These are phyloP conservation scores for Globisporangium irregulare DNA, from an alignment of 352 stramenopile species.

Conservation along the genomic window DNA sequence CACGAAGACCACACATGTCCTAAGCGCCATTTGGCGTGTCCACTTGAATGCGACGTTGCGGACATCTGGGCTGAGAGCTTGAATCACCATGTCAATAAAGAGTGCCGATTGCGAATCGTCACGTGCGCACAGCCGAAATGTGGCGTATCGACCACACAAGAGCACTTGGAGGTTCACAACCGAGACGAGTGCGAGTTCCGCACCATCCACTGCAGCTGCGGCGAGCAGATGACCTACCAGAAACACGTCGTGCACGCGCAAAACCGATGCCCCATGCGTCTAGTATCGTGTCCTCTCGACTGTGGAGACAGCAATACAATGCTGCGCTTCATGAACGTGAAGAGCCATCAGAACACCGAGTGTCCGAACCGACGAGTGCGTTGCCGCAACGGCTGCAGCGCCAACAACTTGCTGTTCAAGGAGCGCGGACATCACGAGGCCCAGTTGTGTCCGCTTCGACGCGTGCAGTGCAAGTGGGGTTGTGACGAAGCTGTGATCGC, in stretches of 20 bases:
- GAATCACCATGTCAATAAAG: conserved; percentile 24
- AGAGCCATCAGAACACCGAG: conserved; percentile 39
- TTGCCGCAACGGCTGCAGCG: conserved; percentile 64
- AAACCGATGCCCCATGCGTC: conserved; percentile 39
- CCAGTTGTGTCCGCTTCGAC: conserved; percentile 38
- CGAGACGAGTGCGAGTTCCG: conserved; percentile 45
- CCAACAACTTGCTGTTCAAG: conserved; percentile 35
- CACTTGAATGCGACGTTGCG: conserved; percentile 23
- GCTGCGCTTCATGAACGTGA: conserved; percentile 41
- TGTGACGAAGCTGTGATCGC: conserved; percentile 55
- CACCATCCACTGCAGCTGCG: conserved; percentile 44
- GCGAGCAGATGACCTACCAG: conserved; percentile 52
- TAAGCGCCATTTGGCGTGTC: conserved; percentile 53
- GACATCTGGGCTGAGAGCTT: conserved; percentile 54
- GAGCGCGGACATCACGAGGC: conserved; percentile 49
- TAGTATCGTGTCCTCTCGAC: conserved; percentile 48
- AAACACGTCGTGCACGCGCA: conserved; percentile 44
- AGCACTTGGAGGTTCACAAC: conserved; percentile 28
- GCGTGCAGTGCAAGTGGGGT: conserved; percentile 53
- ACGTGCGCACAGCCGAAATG: conserved; percentile 55
- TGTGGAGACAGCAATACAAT: conserved; percentile 20
- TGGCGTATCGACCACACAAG: conserved; percentile 19
- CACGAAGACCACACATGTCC: conserved; percentile 47
- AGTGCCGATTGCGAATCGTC: conserved; percentile 43
- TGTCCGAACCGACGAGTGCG: conserved; percentile 52